Evolutionary conservation across 2,329 filamentous ascomycete genomes (phyloP), one percentile per base, ranked within the genome.

Genomic region (Penicillium nordicum): DNA sequence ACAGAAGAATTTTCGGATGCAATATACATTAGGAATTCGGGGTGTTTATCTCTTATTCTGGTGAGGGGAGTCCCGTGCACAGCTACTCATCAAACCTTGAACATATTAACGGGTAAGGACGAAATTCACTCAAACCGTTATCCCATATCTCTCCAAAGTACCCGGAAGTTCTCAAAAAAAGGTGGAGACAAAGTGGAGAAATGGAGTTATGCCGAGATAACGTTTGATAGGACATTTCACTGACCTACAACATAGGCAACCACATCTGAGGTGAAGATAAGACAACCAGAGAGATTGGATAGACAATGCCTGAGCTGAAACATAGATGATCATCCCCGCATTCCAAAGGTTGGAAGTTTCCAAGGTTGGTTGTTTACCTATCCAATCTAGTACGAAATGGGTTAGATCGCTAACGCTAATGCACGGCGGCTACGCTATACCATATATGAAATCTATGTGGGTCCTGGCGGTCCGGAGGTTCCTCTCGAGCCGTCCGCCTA

Each of bases 381-480:
- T 23, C 5, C 10, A 25, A 5, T 16, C 44, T 52, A 42, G 27
- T 50, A 23, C 36, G 1, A 45, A 50, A 23, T 21, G 0, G 37
- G 36, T 43, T 30, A 50, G 27, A 16, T 14, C 14, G 16, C 5
- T 16, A 29, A 47, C 36, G 36, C 54, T 57, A 50, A 57, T 50
- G 54, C 50, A 53, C 10, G 37, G 45, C 54, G 57, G 57, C 57
- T 59, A 57, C 57, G 29, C 54, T 57, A 59, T 25, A n/a, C 44
- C 30, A 25, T 12, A 25, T 36, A 25, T 16, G 30, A 14, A 12
- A 12, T 34, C 3, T 5, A n/a, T 46, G 30, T 46, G 30, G 30
- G 9, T 45, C 43, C 27, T 14, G 11, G 12, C 11, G 27, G 29
- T 45, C 43, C 27, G n/a, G n/a, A 46, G 32, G 12, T 34, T 5